These are phyloP conservation scores for Pleurotus djamor DNA, from an alignment of 768 basidiomycete species.

Conservation along the genomic window DNA sequence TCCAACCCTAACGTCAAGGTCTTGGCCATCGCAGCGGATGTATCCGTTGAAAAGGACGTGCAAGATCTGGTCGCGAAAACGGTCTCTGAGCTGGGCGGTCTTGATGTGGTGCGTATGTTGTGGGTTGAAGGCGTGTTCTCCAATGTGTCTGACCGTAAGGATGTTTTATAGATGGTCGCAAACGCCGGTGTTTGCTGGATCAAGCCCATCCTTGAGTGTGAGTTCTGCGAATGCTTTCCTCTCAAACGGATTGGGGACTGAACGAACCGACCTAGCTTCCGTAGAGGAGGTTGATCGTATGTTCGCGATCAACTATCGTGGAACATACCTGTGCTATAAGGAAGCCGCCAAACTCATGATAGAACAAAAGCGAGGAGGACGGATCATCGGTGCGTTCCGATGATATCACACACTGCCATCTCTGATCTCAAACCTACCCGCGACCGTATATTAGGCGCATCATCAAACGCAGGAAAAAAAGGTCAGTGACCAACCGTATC, in stretches of 20 bases:
- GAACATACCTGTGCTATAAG: slow-evolving; percentile 21
- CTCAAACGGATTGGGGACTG: background rate
- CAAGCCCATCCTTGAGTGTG: slow-evolving; percentile 13
- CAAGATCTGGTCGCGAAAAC: slow-evolving; percentile 15
- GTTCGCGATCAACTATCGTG: slow-evolving; percentile 17
- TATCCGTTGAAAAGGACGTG: slow-evolving; percentile 21
- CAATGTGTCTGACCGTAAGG: background rate
- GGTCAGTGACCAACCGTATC: slow-evolving; percentile 9
- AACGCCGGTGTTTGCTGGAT: slow-evolving; percentile 19
- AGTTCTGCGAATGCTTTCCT: background rate
- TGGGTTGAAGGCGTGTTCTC: background rate
- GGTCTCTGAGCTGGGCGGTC: slow-evolving; percentile 9
- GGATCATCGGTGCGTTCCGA: slow-evolving; percentile 19
- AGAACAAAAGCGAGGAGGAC: slow-evolving; percentile 21
- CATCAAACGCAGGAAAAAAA: slow-evolving; percentile 26
- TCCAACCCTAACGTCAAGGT: slow-evolving; percentile 10
- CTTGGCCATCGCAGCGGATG: slow-evolving; percentile 16
- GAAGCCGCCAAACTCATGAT: slow-evolving; percentile 25
- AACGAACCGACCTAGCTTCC: slow-evolving; percentile 3
- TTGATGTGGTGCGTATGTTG: slow-evolving; percentile 13
- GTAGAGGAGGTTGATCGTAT: slow-evolving; percentile 16
- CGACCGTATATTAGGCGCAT: slow-evolving; percentile 14
- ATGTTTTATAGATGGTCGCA: slow-evolving; percentile 20
- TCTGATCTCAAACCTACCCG: background rate
- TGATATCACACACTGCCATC: background rate